Percentiles rank a stretch among this genome's conserved stretches.
These are phyloP conservation scores for Galerina sulciceps DNA, from an alignment of 768 basidiomycete species.

Conservation along the genomic window DNA sequence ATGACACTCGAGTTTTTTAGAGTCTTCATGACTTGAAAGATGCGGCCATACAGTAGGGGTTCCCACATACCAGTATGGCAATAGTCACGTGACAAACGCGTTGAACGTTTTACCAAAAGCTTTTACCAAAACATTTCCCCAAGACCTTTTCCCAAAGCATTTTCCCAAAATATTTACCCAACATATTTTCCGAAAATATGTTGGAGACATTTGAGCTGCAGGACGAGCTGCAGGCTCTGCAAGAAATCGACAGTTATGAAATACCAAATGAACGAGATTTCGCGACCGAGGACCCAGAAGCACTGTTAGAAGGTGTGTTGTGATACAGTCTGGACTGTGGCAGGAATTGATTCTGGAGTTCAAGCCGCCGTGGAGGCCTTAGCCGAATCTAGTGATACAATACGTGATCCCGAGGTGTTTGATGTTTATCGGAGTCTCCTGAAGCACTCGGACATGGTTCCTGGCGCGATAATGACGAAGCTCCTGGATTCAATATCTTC, in stretches of 20 bases:
- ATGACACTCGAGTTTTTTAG: no score
- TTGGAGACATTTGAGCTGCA: conserved; percentile 67
- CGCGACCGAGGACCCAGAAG: conserved; percentile 53
- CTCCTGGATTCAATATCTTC: conserved; percentile 87
- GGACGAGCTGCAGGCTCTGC: conserved; percentile 72
- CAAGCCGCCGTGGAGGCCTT: conserved; percentile 82
- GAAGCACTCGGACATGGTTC: conserved; percentile 70
- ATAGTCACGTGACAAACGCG: background rate
- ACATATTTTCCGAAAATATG: background rate
- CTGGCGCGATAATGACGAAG: conserved; percentile 75
- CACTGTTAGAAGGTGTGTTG: conserved; percentile 61
- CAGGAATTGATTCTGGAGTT: conserved; percentile 6
- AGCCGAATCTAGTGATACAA: conserved; percentile 74
- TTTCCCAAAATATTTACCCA: background rate
- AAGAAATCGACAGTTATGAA: conserved; percentile 63
- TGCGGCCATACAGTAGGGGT: no score
- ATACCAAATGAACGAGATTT: conserved; percentile 74
- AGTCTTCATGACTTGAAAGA: no score
- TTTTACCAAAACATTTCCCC: background rate
- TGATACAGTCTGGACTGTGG: background rate
- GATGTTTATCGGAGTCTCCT: conserved; percentile 84
- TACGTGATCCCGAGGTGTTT: conserved; percentile 70
- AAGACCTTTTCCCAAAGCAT: background rate
- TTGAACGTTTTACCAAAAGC: background rate
- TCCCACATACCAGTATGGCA: no score